Evolutionary conservation across 1,284 basidiomycete genomes (phyloP).

Genomic region (Cutaneotrichosporon sp.): DNA sequence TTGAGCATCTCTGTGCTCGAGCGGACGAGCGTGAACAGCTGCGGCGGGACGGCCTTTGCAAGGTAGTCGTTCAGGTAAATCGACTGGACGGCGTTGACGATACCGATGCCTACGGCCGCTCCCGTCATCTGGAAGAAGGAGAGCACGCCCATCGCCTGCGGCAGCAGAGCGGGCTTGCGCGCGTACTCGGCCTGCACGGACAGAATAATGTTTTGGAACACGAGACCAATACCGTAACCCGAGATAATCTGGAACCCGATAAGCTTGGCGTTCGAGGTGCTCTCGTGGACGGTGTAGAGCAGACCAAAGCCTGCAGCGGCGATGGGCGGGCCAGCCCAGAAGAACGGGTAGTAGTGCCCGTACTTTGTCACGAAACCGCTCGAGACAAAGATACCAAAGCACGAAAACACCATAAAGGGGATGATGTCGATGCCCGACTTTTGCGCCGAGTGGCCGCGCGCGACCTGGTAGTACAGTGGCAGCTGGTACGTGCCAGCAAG

Average conservation of each 20-base stretch:
- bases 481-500: slow-evolving; percentile 47
- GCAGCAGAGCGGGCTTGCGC: slow-evolving; percentile 29
- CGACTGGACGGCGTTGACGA: slow-evolving; percentile 48
- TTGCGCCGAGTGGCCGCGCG: slow-evolving; percentile 42
- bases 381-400: slow-evolving; percentile 46
- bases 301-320: slow-evolving; percentile 50
- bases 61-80: slow-evolving; percentile 37
- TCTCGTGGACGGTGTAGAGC: slow-evolving; percentile 49
- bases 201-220: slow-evolving; percentile 45
- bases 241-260: slow-evolving; percentile 52
- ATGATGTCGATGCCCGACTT: slow-evolving; percentile 51
- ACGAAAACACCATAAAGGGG: slow-evolving; percentile 48
- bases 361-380: slow-evolving; percentile 44
- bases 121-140: slow-evolving; percentile 49
- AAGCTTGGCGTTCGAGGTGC: slow-evolving; percentile 40
- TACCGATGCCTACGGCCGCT: slow-evolving; percentile 48
- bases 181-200: slow-evolving; percentile 51
- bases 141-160: slow-evolving; percentile 44
- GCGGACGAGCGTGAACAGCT: slow-evolving; percentile 39
- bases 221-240: slow-evolving; percentile 41
- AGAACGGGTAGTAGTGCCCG: slow-evolving; percentile 49
- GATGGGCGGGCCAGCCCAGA: slow-evolving; percentile 38
- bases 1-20: slow-evolving; percentile 35
- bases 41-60: slow-evolving; percentile 28
- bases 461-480: slow-evolving; percentile 51